Evolutionary conservation across 768 basidiomycete species (phyloP), one percentile per base, ranked within the genome.

Genomic region (Podaxis carcinomalis): DNA sequence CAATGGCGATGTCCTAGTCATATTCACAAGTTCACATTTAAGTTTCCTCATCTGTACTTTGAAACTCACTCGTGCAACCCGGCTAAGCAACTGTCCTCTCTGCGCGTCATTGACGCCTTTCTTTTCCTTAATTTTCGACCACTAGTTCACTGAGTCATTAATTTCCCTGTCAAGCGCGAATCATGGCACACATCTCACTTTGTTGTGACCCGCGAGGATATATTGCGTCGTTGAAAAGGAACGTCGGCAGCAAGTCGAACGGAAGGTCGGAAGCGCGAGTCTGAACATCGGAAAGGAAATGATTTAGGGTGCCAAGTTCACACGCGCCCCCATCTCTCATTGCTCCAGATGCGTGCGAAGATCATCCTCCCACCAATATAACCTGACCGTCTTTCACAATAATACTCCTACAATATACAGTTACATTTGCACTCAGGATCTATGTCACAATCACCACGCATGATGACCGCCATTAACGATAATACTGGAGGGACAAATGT

Each of bases 121-220:
- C 68, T 78, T 82, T 58, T 86, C 80, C 68, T 88, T 88, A 68
- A 89, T 89, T 79, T 89, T 89, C 0, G 88, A 88, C 88, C 87
- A 89, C 88, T 89, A 62, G 9, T 57, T 55, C 49, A 47, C 19
- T 25, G 54, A 53, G 21, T 37, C 16, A 58, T 23, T 19, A 56
- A 53, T 14, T 56, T 27, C 7, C 14, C 5, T 27, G 7, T 55
- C 19, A 37, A 32, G 40, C 3, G 10, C 47, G 14, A 37, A 47
- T 35, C 42, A 35, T 11, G 19, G 14, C 14, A 14, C 61, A n/a
- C 58, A 21, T 44, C 68, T 51, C 61, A 74, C 79, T 71, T 80
- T 80, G 63, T 78, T 80, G 59, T 80, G 78, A 3, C 78, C 78
- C 27, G 78, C 61, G n/a, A 65, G 57, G 27, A 52, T 40, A 19